Base-by-base conservation (phyloP, 176 grass and related monocot species). In the Rhynchospora pubera region DNA sequence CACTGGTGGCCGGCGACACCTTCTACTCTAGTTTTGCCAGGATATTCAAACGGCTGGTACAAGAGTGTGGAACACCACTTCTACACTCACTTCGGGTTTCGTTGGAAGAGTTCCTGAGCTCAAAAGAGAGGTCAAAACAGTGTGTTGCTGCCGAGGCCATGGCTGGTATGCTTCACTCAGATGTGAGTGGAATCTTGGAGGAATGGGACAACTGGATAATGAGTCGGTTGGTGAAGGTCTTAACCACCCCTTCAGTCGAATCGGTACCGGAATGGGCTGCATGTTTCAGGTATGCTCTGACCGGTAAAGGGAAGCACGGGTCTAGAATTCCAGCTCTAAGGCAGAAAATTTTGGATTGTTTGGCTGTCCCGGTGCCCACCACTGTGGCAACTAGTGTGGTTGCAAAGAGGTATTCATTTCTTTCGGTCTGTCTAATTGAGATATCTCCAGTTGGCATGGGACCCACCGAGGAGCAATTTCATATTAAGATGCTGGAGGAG, bases 351-450 rank as follows among this genome's bases (percentile, higher is more conserved):
- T 90, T 98, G 53, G 89, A 98, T 64, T 94, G 86, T 74, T 93
- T 98, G 85, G 84, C 66, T 74, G 86, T 13, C 62, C 72, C 85
- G 57, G 72, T 94, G 83, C 87, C 92, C 84, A 85, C 88, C 62
- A 89, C 89, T 16, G 76, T 87, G 84, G 69, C 89, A 39, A 98
- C 92, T 63, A 94, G 86, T 30, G 62, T 93, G 80, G 90, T 93
- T 82, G 92, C 95, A 19, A 98, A 94, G 89, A 94, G 95, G 87
- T 98, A 98, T 88, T 91, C 92, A 79, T 93, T 98, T 87, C 84
- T 94, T 0, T 91, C 92, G 72, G 87, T 94, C 83, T 90, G 91
- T 82, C 85, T 98, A 66, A 88, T 86, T 32, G 95, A 98, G 92
- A 92, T 98, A 80, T 98, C 85, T 79, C 75, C 95, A 85, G 89